These are phyloP conservation scores for Parasitella parasitica DNA, from an alignment of 371 early-diverging fungal genomes.

Conservation along the genomic window DNA sequence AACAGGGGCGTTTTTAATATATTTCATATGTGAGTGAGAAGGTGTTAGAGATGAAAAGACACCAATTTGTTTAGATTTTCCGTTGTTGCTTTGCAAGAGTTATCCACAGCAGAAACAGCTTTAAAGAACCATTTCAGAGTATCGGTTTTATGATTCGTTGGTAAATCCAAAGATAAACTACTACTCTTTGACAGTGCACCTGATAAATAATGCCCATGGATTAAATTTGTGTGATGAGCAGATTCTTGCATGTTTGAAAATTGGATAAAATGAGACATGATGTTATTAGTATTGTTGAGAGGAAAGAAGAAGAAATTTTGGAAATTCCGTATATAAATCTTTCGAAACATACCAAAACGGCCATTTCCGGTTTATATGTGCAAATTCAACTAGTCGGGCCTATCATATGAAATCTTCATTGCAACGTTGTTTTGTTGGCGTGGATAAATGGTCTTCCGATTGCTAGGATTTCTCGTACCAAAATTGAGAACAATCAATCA, in stretches of 20 bases:
- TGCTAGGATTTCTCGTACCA: too few relatives aligned
- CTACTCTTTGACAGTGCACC: background rate
- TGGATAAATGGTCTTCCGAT: constrained; percentile 1
- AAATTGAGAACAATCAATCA: too few relatives aligned
- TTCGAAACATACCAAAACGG: background rate
- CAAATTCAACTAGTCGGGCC: background rate
- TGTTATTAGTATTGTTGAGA: background rate
- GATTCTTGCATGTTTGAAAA: background rate
- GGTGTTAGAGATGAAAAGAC: constrained; percentile 18
- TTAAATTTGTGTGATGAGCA: background rate
- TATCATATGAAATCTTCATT: constrained; percentile 3
- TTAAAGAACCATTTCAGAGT: constrained; percentile 15
- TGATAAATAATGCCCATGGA: background rate
- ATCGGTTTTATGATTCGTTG: background rate
- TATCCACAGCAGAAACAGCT: constrained; percentile 2
- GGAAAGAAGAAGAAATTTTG: background rate
- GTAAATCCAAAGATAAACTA: constrained; percentile 1
- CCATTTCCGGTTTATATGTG: background rate
- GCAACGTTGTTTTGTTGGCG: background rate
- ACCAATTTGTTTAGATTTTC: constrained; percentile 22
- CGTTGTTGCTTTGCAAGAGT: constrained; percentile 12
- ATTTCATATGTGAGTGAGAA: background rate
- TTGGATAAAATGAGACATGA: constrained; percentile 6
- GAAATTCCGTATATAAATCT: background rate
- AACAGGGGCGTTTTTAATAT: background rate